Conservation (phyloP, 2,329 filamentous ascomycete species). For the Neofusicoccum sp. region DNA sequence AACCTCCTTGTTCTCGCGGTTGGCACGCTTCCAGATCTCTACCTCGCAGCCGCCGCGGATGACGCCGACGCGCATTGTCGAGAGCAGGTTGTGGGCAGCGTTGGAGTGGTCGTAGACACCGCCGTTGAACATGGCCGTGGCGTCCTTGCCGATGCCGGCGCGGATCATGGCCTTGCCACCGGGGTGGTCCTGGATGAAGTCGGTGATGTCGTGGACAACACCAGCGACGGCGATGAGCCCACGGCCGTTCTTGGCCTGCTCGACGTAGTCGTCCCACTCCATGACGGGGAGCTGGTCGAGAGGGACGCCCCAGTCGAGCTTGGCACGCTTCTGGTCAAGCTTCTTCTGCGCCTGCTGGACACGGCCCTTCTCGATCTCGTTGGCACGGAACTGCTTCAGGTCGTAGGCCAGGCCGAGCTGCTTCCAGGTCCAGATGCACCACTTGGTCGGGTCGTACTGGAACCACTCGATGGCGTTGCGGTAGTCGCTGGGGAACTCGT, state of each 20-base stretch:
- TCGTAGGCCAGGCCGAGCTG: slow-evolving; percentile 44
- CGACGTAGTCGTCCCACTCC: slow-evolving; percentile 45
- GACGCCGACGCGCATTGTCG: slow-evolving; percentile 44
- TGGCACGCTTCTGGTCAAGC: slow-evolving; percentile 44
- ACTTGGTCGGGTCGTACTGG: slow-evolving; percentile 45
- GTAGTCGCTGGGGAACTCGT: slow-evolving; percentile 46
- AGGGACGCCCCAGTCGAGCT: slow-evolving; percentile 44
- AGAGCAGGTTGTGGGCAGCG: slow-evolving; percentile 43
- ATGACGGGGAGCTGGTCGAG: slow-evolving; percentile 44
- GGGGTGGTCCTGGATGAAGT: slow-evolving; percentile 45
- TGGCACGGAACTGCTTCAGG: slow-evolving; percentile 46
- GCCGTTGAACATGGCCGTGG: slow-evolving; percentile 46
- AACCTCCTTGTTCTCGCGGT: slow-evolving; percentile 63
- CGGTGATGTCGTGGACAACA: slow-evolving; percentile 43
- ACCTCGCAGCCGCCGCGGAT: slow-evolving; percentile 44
- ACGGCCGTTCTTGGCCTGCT: slow-evolving; percentile 43
- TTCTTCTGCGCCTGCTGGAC: slow-evolving; percentile 46
- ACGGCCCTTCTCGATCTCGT: slow-evolving; percentile 46
- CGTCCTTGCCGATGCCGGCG: slow-evolving; percentile 43
- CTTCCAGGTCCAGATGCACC: slow-evolving; percentile 45
- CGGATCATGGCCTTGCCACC: slow-evolving; percentile 44
- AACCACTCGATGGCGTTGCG: slow-evolving; percentile 40
- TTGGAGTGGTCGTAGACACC: slow-evolving; percentile 45
- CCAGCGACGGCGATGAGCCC: slow-evolving; percentile 42
- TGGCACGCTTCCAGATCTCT: slow-evolving; percentile 46